Evolutionary conservation across 2,329 filamentous ascomycete species (phyloP).

Genomic region (Colletotrichum sp.): DNA sequence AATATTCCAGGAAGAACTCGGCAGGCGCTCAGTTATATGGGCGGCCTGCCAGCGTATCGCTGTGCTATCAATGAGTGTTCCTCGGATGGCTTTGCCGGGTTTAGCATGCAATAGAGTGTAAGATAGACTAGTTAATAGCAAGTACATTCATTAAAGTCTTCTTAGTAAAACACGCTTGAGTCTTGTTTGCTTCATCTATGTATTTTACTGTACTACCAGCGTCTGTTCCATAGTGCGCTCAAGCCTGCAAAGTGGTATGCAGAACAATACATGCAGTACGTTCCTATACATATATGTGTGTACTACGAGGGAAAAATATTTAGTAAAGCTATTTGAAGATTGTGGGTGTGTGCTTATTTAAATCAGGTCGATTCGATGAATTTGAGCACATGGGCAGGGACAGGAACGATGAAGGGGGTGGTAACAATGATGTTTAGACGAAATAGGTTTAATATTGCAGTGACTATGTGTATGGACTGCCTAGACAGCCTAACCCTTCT

Average conservation of each 20-base stretch:
- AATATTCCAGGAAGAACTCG: constrained; percentile 44
- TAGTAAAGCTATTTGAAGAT: neutral
- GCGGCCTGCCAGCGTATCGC: constrained; percentile 24
- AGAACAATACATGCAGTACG: neutral
- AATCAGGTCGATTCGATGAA: neutral
- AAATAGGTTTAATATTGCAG: neutral
- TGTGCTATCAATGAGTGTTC: neutral
- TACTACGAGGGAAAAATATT: neutral
- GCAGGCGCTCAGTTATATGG: constrained; percentile 38
- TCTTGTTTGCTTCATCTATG: neutral
- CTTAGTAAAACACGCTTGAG: neutral
- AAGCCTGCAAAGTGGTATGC: neutral
- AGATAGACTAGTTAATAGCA: neutral
- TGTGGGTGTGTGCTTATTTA: neutral
- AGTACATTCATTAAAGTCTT: neutral
- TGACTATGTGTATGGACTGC: neutral
- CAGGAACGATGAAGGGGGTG: neutral
- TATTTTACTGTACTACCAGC: neutral
- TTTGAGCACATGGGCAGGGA: neutral
- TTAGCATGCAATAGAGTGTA: neutral
- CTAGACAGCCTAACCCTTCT: neutral
- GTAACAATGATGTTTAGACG: neutral
- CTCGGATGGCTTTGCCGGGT: neutral
- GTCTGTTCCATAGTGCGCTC: neutral
- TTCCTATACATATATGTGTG: neutral